Conservation (phyloP, 2,329 filamentous ascomycete species). For the Beauveria varroae region DNA sequence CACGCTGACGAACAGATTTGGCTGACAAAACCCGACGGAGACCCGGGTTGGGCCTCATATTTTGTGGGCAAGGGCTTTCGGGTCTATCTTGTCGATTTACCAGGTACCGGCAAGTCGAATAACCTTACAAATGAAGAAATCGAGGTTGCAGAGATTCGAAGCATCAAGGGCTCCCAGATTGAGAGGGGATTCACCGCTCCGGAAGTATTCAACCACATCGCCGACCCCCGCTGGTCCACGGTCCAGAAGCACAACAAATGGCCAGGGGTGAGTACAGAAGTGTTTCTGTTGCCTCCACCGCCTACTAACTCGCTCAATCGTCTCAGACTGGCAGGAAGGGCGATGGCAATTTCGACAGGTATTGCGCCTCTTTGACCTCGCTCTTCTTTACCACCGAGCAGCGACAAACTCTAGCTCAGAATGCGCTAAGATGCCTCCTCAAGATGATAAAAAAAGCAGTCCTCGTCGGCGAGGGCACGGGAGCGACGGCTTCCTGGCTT, state of each 20-base stretch:
- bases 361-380: conserved; percentile 36
- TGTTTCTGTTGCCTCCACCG: background rate
- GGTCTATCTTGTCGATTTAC: conserved; percentile 37
- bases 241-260: conserved; percentile 28
- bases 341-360: conserved; percentile 41
- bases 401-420: conserved; percentile 24
- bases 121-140: conserved; percentile 16
- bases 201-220: conserved; percentile 8
- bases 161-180: conserved; percentile 17
- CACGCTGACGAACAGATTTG: conserved; percentile 25
- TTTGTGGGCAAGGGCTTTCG: conserved; percentile 34
- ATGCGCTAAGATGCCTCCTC: conserved; percentile 35
- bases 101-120: conserved; percentile 30
- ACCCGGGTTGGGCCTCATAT: conserved; percentile 37
- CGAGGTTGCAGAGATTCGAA: conserved; percentile 14
- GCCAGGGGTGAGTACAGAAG: conserved; percentile 25
- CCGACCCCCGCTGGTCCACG: conserved; percentile 16
- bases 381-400: conserved; percentile 21
- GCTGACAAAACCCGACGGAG: conserved; percentile 39
- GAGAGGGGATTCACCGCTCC: conserved; percentile 27
- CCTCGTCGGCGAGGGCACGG: conserved; percentile 43
- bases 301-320: background rate
- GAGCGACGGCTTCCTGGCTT: conserved; percentile 37
- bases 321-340: conserved; percentile 28
- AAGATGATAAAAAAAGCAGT: conserved; percentile 33